Base-by-base conservation (phyloP, 768 basidiomycete genomes). In the Cubamyces lactineus region DNA sequence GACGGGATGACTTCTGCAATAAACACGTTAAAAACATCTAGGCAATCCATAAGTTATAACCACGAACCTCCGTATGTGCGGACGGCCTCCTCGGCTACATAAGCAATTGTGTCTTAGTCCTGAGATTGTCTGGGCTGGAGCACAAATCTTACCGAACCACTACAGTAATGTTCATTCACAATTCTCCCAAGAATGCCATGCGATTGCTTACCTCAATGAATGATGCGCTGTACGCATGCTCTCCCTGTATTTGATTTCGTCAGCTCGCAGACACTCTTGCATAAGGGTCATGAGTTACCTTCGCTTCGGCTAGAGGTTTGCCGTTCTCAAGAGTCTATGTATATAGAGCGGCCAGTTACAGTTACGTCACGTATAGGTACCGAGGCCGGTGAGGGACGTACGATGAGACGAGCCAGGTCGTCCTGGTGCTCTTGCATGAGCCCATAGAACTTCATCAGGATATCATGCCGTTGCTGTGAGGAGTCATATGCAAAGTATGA, bases 311-410 rank as follows among this genome's bases (percentile, higher is more conserved):
- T 46, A 97, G 77, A 8, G 94, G 83, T 77, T 98, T 99, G 39
- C 97, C 97, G 70, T 99, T 99, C 78, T 99, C 97, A 62, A 95
- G 76, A 6, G 94, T 96, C 92, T 94, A 46, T 24, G 53, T 49
- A 2, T 11, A 51, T 9, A 63, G 28, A 19, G 54, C 9, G 34
- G 12, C 13, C 0, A 8, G 11, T 51, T 15, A n/a, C 0, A 8
- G 11, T 51, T 15, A n/a, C 12, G 28, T 24, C 43, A 13, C 17
- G n/a, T 19, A 9, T 2, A 40, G 5, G 9, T 9, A 34, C 34
- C 34, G 34, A 34, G 34, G 34, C 34, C 34, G 34, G 11, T 34
- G 21, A 50, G 30, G 5, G 23, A 78, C 88, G 71, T 53, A 92
- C 93, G 66, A 97, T 92, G 61, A 99, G 84, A 46, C 90, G 84